Evolutionary conservation across 495 filamentous ascomycete species (phyloP).

Genomic region (Hypoxylon subgilvum): DNA sequence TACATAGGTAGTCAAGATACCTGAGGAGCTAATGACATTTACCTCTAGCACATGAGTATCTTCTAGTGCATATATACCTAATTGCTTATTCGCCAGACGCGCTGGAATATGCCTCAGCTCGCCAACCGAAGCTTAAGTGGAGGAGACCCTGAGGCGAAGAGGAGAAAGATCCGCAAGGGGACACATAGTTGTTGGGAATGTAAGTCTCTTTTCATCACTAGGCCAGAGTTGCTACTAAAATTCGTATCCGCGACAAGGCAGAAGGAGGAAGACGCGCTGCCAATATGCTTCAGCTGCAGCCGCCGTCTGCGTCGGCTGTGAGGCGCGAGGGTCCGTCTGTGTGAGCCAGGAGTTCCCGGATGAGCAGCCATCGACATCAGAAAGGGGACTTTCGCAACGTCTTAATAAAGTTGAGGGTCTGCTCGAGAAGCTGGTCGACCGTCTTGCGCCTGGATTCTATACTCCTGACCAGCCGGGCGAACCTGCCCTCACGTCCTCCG

Average conservation of each 20-base stretch:
- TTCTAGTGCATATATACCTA: too few relatives aligned
- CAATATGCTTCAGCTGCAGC: conserved; percentile 49
- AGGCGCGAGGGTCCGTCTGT: conserved; percentile 52
- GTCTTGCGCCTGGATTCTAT: conserved; percentile 46
- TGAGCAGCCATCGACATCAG: conserved; percentile 43
- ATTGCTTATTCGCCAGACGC: background rate
- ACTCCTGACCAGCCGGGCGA: conserved; percentile 23
- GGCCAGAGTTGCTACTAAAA: conserved; percentile 13
- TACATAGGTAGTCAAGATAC: background rate
- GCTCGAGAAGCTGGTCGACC: conserved; percentile 53
- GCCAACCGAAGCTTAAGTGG: conserved; percentile 8
- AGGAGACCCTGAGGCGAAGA: conserved; percentile 25
- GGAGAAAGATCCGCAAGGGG: conserved; percentile 61
- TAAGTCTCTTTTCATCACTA: conserved; percentile 44
- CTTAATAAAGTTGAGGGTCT: conserved; percentile 54
- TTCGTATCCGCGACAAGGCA: conserved; percentile 38
- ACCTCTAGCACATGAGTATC: too few relatives aligned
- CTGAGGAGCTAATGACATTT: too few relatives aligned
- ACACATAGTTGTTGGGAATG: conserved; percentile 65
- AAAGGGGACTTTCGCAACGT: conserved; percentile 50
- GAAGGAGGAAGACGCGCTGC: conserved; percentile 55
- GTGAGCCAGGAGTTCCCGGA: conserved; percentile 59
- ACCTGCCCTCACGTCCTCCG: conserved; percentile 40
- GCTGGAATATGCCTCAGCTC: conserved; percentile 17
- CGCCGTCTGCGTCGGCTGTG: conserved; percentile 53